Base-by-base conservation (phyloP, 176 grass and related monocot genomes). In the Paspalum vaginatum region DNA sequence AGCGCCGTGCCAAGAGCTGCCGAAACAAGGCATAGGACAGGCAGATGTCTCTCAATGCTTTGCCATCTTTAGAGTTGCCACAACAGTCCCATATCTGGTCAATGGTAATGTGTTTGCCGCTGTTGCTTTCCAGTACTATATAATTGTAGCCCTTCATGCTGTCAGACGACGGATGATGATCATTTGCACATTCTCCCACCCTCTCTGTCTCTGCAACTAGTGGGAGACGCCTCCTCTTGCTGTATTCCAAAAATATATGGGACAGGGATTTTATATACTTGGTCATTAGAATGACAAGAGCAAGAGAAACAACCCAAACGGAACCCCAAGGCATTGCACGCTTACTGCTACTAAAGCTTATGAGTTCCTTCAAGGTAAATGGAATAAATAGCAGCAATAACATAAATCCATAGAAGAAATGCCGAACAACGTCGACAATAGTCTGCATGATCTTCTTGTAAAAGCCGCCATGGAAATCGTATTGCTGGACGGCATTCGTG, bases 91-190 rank as follows among this genome's bases (percentile, higher is more conserved):
- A 75, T 6, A 83, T 66, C 48, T 21, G 0, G 2, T 76, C 71
- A 6, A 67, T 57, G 7, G 71, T 83, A 24, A 67, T 11, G 20
- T 4, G 9, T 7, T 1, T 5, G 18, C 6, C 49, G 1, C 44
- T n/a, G n/a, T n/a, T n/a, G n/a, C n/a, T n/a, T n/a, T n/a, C n/a
- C n/a, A n/a, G n/a, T n/a, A n/a, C n/a, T 2, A 10, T 20, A 59
- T 83, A 75, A 1, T n/a, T 46, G 70, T 54, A 65, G 20, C 70
- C 80, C 16, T 20, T 48, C 66, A 81, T 47, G 79, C 0, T 70
- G 15, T 71, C 11, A 8, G 9, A 47, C 16, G 17, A 12, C 11
- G 9, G 11, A 7, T 46, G 1, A 10, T 10, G 8, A 46, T 24
- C 3, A 25, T 37, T 21, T 24, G 24, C 20, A 46, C n/a, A n/a